Percentiles rank a stretch among this genome's conserved stretches.
phyloP scores from a whole-genome alignment of 2,329 filamentous ascomycete species.

The Didymella sp. region DNA sequence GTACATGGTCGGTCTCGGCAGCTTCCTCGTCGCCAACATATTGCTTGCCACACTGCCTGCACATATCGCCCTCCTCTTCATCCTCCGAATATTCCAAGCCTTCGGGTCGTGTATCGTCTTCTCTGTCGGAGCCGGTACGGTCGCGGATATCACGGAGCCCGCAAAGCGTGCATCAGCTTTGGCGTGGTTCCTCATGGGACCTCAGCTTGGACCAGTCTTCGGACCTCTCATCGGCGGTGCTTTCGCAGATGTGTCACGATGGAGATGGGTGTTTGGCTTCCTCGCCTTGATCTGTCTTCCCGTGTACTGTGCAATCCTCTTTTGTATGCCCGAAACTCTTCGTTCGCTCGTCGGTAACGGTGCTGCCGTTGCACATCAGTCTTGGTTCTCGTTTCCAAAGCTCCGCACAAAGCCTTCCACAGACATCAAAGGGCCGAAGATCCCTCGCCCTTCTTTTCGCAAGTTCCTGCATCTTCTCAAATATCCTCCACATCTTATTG shows the following conservation, averaged over 20 bases:
- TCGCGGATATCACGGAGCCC: constrained; percentile 53
- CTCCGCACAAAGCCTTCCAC: constrained; percentile 32
- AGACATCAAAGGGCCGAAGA: constrained; percentile 27
- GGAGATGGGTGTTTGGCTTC: constrained; percentile 58
- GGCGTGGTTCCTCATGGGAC: constrained; percentile 54
- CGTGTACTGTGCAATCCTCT: constrained; percentile 40
- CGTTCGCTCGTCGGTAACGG: constrained; percentile 56
- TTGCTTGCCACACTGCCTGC: constrained; percentile 51
- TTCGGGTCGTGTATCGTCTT: constrained; percentile 54
- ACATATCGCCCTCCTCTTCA: constrained; percentile 49
- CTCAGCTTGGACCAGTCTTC: constrained; percentile 54
- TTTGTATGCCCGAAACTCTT: constrained; percentile 57
- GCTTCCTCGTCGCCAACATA: constrained; percentile 52
- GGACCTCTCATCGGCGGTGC: constrained; percentile 55
- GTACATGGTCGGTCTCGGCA: constrained; percentile 51
- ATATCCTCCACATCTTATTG: constrained; percentile 40
- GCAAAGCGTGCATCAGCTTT: constrained; percentile 51
- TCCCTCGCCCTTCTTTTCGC: constrained; percentile 33
- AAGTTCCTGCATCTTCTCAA: constrained; percentile 35
- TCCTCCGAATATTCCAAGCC: constrained; percentile 53
- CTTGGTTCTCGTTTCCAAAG: constrained; percentile 38
- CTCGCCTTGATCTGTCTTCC: constrained; percentile 36
- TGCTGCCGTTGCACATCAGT: constrained; percentile 32
- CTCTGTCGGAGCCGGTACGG: constrained; percentile 54
- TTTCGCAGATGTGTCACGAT: constrained; percentile 45